Evolutionary conservation across 345 rosid species (phyloP).

Genomic region (Eucalyptus lansdowneana): DNA sequence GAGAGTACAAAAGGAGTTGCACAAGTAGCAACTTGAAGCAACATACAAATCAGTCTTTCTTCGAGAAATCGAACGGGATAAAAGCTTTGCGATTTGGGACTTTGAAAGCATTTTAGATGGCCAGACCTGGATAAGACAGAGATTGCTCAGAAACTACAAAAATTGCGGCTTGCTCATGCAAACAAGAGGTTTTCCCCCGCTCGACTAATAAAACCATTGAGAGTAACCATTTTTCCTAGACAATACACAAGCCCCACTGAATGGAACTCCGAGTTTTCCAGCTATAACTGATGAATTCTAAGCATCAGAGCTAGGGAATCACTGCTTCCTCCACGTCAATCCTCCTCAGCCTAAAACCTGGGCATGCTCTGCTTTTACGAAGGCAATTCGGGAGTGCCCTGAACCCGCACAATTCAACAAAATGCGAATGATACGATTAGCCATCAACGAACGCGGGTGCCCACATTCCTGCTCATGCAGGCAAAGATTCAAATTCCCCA

Average conservation of each 20-base stretch:
- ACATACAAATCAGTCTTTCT: background rate
- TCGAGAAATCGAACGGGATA: background rate
- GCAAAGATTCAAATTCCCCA: background rate
- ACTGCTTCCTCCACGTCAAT: background rate
- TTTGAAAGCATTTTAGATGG: constrained; percentile 5
- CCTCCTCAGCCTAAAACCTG: background rate
- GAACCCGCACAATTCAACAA: background rate
- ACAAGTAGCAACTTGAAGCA: background rate
- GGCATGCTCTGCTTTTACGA: background rate
- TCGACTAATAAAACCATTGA: background rate
- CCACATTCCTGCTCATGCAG: background rate
- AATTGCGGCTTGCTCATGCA: background rate
- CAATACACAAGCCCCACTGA: background rate
- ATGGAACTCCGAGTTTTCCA: background rate
- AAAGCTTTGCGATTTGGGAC: background rate
- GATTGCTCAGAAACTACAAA: background rate
- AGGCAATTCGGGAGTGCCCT: background rate
- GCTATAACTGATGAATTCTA: background rate
- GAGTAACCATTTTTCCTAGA: background rate
- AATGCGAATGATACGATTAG: background rate
- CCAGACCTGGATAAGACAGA: background rate
- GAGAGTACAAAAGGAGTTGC: constrained; percentile 6
- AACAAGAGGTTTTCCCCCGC: background rate
- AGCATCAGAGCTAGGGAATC: background rate
- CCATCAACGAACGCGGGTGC: background rate